phyloP scores from a whole-genome alignment of 2,329 filamentous ascomycete genomes.

The Aspergillus bombycis region DNA sequence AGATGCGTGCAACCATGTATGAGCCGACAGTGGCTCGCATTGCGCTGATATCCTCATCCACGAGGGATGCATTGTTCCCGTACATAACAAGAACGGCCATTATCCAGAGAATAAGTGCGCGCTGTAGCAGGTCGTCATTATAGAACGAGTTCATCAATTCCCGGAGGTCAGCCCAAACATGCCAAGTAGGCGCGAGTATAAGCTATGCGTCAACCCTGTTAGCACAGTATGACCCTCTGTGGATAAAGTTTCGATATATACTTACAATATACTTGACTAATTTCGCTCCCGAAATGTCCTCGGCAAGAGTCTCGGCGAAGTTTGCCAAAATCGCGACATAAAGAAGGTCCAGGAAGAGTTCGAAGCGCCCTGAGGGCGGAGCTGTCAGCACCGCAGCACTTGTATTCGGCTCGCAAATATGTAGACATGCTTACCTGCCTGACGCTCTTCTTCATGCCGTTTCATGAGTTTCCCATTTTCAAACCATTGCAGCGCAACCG shows the following conservation, averaged over 20 bases:
- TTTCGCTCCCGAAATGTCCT: constrained; percentile 48
- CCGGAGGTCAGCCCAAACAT: constrained; percentile 55
- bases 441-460: constrained; percentile 49
- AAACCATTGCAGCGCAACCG: constrained; percentile 51
- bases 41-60: constrained; percentile 48
- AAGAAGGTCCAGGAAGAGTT: constrained; percentile 55
- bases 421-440: constrained; percentile 37
- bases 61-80: constrained; percentile 51
- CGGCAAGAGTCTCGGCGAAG: constrained; percentile 53
- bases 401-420: background rate
- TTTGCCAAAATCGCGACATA: constrained; percentile 57
- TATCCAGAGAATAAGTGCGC: constrained; percentile 54
- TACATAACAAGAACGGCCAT: constrained; percentile 56
- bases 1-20: constrained; percentile 51
- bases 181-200: constrained; percentile 54
- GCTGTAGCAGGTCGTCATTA: constrained; percentile 54
- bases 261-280: constrained; percentile 51
- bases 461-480: constrained; percentile 47
- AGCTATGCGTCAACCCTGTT: constrained; percentile 30
- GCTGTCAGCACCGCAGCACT: background rate
- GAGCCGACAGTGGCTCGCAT: constrained; percentile 52
- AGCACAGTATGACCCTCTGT: no score
- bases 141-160: constrained; percentile 59
- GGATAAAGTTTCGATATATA: background rate
- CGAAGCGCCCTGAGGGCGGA: constrained; percentile 43